Evolutionary conservation across 2,329 filamentous ascomycete genomes (phyloP), one percentile per base, ranked within the genome.

Genomic region (Scedosporium aurantiacum): DNA sequence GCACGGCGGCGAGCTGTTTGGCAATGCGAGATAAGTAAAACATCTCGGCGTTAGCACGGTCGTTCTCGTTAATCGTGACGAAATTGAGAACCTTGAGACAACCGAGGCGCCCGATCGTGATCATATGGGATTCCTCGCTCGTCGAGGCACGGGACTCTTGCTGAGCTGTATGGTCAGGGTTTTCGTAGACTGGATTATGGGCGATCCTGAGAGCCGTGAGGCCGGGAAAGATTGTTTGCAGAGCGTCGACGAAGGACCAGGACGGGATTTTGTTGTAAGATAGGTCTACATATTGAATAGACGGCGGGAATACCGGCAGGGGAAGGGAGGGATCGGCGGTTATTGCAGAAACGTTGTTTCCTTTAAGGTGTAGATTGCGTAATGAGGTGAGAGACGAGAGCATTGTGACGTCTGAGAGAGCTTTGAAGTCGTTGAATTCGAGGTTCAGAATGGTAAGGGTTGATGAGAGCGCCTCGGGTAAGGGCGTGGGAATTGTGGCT

Each of bases 1-100:
- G 76, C 0, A 84, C 81, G 3, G 79, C 75, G 1, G 85, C 81
- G 45, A 97, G 77, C 70, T 94, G 89, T 64, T 85, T 86, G 10
- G 83, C 89, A 62, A 97, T 94, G 60, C 89, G 83, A 0, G 87
- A 90, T 10, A 97, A 83, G 71, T 99, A 99, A 72, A 96, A 99
- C 68, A 93, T 87, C 67, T 97, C 94, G 4, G 91, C 91, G 68
- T 97, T 94, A 60, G 84, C 80, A 18, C 93, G 85, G 71, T 97
- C 92, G 50, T 87, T 83, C 1, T 78, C 67, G 0, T 85, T 86
- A 66, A 97, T 86, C 16, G 77, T 75, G 64, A 85, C 86, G 70
- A 89, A 91, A 70, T 94, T 94, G 32, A 97, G 80, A 0, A 78
- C 79, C 60, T 80, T 81, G 8, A 97, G 80, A 1, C 76, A 75